These are phyloP conservation scores for Pseudogymnoascus sp. DNA, from an alignment of 2,329 filamentous ascomycete species.

Conservation along the genomic window DNA sequence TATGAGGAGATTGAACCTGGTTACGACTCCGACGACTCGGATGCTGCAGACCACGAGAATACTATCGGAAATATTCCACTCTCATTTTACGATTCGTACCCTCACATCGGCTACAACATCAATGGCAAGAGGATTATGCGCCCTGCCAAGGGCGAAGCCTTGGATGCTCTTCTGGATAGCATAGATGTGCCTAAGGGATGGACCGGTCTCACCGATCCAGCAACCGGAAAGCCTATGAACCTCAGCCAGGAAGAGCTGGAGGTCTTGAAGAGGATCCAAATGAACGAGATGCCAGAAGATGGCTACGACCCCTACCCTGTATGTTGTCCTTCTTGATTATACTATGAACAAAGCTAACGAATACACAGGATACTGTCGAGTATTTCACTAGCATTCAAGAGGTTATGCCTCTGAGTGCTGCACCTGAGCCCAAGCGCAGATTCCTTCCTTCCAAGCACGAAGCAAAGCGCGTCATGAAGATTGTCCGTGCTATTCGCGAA, in stretches of 20 bases:
- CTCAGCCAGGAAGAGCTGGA: constrained; percentile 83
- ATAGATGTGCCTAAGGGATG: constrained; percentile 96
- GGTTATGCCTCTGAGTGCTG: constrained; percentile 88
- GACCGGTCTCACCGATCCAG: constrained; percentile 90
- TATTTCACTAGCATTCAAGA: constrained; percentile 90
- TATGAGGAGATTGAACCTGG: constrained; percentile 91
- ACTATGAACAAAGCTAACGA: constrained; percentile 18
- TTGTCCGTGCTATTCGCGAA: constrained; percentile 91
- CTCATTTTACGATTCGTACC: constrained; percentile 94
- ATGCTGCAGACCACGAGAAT: constrained; percentile 70
- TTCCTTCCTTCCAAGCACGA: constrained; percentile 97
- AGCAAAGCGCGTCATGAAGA: constrained; percentile 91
- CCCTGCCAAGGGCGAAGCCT: constrained; percentile 83
- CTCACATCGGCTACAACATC: constrained; percentile 97
- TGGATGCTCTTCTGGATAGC: constrained; percentile 89
- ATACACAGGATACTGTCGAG: constrained; percentile 66
- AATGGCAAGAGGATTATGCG: constrained; percentile 98
- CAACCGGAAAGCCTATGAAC: constrained; percentile 86
- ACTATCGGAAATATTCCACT: constrained; percentile 94
- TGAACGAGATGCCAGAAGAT: constrained; percentile 79
- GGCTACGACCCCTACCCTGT: constrained; percentile 89
- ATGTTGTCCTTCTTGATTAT: constrained; percentile 26
- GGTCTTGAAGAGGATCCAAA: constrained; percentile 78
- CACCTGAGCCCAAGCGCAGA: constrained; percentile 89
- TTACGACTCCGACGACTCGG: constrained; percentile 93